phyloP scores from a whole-genome alignment of 192 early-diverging fungal species.

The Umbelopsis isabellina region DNA sequence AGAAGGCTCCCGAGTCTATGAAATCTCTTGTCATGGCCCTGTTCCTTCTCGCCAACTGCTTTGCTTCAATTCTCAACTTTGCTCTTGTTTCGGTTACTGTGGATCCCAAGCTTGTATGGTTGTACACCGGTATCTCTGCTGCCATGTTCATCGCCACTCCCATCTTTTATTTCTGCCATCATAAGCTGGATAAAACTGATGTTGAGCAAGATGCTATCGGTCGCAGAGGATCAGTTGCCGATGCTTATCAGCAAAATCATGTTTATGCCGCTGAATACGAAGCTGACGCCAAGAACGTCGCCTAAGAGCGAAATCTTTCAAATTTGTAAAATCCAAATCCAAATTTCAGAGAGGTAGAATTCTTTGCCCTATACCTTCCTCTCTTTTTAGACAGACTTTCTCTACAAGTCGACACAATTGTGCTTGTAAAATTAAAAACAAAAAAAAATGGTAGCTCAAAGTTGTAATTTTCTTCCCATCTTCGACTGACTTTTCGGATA shows the following conservation, averaged over 20 bases:
- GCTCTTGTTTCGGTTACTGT: constrained; percentile 59
- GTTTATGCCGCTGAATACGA: constrained; percentile 24
- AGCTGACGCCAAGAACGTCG: constrained; percentile 13
- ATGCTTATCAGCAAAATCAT: constrained; percentile 6
- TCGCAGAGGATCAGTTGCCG: constrained; percentile 18
- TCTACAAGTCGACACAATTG: too few relatives aligned
- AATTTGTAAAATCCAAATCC: neutral
- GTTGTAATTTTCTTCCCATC: too few relatives aligned
- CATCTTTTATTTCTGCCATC: constrained; percentile 57
- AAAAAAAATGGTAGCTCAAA: too few relatives aligned
- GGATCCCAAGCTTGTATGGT: constrained; percentile 63
- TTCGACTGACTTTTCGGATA: too few relatives aligned
- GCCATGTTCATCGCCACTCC: constrained; percentile 34
- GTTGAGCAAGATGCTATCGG: constrained; percentile 40
- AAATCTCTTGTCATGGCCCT: constrained; percentile 73
- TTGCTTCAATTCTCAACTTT: constrained; percentile 59
- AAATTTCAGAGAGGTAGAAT: too few relatives aligned
- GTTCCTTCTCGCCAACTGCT: constrained; percentile 62
- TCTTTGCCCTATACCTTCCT: too few relatives aligned
- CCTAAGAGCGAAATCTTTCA: neutral
- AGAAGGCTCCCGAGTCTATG: constrained; percentile 62
- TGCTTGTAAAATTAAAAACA: too few relatives aligned
- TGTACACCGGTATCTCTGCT: constrained; percentile 64
- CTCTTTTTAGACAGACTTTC: too few relatives aligned
- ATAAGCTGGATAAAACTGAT: constrained; percentile 54